Percentiles rank a stretch among this genome's conserved stretches.
phyloP scores from a whole-genome alignment of 2,329 filamentous ascomycete genomes.

The Xylaria sp. region DNA sequence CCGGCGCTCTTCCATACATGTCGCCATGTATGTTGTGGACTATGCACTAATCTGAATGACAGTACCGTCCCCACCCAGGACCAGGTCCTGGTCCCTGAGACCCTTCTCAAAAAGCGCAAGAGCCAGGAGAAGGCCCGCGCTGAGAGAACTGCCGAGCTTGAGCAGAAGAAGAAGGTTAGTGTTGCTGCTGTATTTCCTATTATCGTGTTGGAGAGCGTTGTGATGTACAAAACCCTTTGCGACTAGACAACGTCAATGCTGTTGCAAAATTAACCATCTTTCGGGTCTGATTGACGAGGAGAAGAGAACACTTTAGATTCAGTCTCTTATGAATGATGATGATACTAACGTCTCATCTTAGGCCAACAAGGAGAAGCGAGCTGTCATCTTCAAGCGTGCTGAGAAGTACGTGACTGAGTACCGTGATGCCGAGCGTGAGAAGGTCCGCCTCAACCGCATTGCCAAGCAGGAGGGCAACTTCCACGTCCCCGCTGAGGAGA shows the following conservation, averaged over 20 bases:
- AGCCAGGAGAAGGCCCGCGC: constrained; percentile 98
- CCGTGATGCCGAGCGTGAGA: constrained; percentile 97
- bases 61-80: constrained; percentile 94
- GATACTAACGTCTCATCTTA: constrained; percentile 59
- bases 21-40: constrained; percentile 68
- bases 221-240: constrained; percentile 91
- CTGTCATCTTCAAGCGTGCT: constrained; percentile 99
- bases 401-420: constrained; percentile 99
- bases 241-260: constrained; percentile 99
- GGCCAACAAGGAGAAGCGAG: constrained; percentile 99
- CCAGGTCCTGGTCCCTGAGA: constrained; percentile 98
- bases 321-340: neutral
- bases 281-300: constrained; percentile 85
- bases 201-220: constrained; percentile 50
- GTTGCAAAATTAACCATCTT: constrained; percentile 99
- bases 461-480: constrained; percentile 93
- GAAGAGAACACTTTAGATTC: constrained; percentile 11
- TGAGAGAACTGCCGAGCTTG: constrained; percentile 79
- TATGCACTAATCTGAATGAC: constrained; percentile 81
- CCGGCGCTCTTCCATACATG: constrained; percentile 78
- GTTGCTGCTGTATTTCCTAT: constrained; percentile 29
- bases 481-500: constrained; percentile 94
- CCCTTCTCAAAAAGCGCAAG: constrained; percentile 99
- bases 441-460: constrained; percentile 89
- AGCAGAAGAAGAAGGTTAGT: constrained; percentile 93